Conservation (phyloP, 2,329 filamentous ascomycete species). For the Hymenoscyphus linearis region DNA sequence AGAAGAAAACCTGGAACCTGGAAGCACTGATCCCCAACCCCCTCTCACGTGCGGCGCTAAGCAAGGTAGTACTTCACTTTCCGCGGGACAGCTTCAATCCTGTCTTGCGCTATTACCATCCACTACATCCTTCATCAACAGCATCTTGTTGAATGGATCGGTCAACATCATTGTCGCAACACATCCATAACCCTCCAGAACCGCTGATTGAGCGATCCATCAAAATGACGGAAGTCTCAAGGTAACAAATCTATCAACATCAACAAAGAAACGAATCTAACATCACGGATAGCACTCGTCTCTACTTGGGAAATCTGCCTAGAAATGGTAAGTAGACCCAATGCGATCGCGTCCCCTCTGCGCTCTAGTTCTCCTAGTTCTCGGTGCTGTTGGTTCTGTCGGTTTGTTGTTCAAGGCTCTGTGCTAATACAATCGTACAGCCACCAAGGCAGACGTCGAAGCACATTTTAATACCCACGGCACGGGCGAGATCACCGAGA, state of each 20-base stretch:
- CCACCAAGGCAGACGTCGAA: slow-evolving; percentile 95
- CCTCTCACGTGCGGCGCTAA: neutral
- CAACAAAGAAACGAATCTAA: neutral
- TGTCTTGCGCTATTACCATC: neutral
- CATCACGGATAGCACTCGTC: slow-evolving; percentile 60
- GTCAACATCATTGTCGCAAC: neutral
- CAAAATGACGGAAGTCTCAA: slow-evolving; percentile 74
- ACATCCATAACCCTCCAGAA: neutral
- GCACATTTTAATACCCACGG: slow-evolving; percentile 93
- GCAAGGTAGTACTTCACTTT: neutral
- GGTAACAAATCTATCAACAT: neutral
- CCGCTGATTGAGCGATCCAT: neutral
- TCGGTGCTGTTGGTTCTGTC: neutral
- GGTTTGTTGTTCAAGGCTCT: too few species aligned
- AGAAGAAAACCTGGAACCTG: too few species aligned
- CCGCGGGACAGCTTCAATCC: neutral
- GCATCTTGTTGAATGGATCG: neutral
- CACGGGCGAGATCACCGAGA: slow-evolving; percentile 94
- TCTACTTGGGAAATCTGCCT: slow-evolving; percentile 97
- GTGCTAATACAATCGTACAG: slow-evolving; percentile 42
- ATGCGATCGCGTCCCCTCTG: neutral
- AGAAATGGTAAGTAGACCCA: slow-evolving; percentile 69
- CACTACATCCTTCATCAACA: neutral
- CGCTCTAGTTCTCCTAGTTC: neutral
- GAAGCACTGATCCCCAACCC: neutral